Evolutionary conservation across 2,329 filamentous ascomycete species (phyloP).

Genomic region (Neonectria punicea): DNA sequence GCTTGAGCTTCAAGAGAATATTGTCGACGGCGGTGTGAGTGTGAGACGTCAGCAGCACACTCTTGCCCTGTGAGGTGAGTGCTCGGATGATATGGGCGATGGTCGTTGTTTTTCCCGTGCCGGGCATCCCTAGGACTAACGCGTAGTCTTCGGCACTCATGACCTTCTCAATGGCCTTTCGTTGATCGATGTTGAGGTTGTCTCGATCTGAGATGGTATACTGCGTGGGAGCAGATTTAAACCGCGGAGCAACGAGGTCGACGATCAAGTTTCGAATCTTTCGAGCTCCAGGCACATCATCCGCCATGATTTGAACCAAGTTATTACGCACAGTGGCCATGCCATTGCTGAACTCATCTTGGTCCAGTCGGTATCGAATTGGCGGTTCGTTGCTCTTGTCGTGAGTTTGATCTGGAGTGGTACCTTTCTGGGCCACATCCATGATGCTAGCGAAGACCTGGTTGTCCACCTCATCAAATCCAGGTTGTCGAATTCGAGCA

Average conservation of each 20-base stretch:
- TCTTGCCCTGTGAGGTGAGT: slow-evolving; percentile 88
- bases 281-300: slow-evolving; percentile 74
- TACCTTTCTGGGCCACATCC: slow-evolving; percentile 74
- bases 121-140: slow-evolving; percentile 97
- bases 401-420: slow-evolving; percentile 61
- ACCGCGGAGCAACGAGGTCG: slow-evolving; percentile 77
- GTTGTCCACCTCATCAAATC: slow-evolving; percentile 80
- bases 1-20: slow-evolving; percentile 89
- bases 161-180: slow-evolving; percentile 88
- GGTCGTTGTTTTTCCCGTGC: slow-evolving; percentile 97
- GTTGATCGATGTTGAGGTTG: slow-evolving; percentile 87
- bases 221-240: slow-evolving; percentile 73
- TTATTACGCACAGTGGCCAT: slow-evolving; percentile 97
- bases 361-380: slow-evolving; percentile 86
- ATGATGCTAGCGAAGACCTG: slow-evolving; percentile 93
- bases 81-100: slow-evolving; percentile 97
- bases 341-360: slow-evolving; percentile 98
- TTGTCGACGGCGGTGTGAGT: slow-evolving; percentile 99
- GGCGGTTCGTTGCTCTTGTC: slow-evolving; percentile 64
- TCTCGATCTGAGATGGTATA: slow-evolving; percentile 71
- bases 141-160: slow-evolving; percentile 97
- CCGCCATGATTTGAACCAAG: slow-evolving; percentile 89
- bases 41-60: slow-evolving; percentile 91
- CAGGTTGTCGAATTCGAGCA: slow-evolving; percentile 77
- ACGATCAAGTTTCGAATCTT: slow-evolving; percentile 84